A percentile compares a stretch with the other conserved stretches of the same genome.
These are phyloP conservation scores for Phycomyces blakesleeanus DNA, from an alignment of 192 early-diverging fungal species.

Conservation along the genomic window DNA sequence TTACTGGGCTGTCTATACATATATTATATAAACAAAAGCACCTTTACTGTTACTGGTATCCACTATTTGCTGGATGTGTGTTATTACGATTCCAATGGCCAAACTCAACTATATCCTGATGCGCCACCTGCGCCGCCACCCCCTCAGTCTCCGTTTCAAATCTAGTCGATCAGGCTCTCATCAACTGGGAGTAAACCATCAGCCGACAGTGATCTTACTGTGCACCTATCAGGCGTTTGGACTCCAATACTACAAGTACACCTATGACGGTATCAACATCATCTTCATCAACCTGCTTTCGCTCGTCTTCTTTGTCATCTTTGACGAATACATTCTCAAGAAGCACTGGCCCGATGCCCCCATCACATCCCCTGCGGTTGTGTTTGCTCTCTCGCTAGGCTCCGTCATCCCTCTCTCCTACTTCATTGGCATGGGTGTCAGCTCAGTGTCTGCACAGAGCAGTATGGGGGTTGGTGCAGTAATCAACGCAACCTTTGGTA, in stretches of 20 bases:
- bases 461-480: constrained; percentile 90
- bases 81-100: constrained; percentile 92
- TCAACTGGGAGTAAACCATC: constrained; percentile 7
- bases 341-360: constrained; percentile 49
- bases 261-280: constrained; percentile 94
- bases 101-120: constrained; percentile 82
- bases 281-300: constrained; percentile 91
- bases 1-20: background rate
- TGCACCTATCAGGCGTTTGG: constrained; percentile 89
- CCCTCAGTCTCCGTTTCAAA: constrained; percentile 71
- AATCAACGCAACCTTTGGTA: constrained; percentile 97
- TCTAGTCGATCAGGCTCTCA: constrained; percentile 38
- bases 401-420: constrained; percentile 91
- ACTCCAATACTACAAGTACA: constrained; percentile 94
- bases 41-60: constrained; percentile 79
- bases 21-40: constrained; percentile 38
- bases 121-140: constrained; percentile 74
- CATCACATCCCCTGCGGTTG: constrained; percentile 58
- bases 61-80: constrained; percentile 79
- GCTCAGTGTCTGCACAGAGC: constrained; percentile 92
- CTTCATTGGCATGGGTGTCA: constrained; percentile 96
- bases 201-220: constrained; percentile 67
- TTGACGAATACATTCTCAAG: constrained; percentile 74
- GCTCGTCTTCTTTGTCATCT: constrained; percentile 77
- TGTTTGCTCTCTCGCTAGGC: constrained; percentile 66